phyloP scores from a whole-genome alignment of 2,329 filamentous ascomycete species.

The Arachnomyces sp. region DNA sequence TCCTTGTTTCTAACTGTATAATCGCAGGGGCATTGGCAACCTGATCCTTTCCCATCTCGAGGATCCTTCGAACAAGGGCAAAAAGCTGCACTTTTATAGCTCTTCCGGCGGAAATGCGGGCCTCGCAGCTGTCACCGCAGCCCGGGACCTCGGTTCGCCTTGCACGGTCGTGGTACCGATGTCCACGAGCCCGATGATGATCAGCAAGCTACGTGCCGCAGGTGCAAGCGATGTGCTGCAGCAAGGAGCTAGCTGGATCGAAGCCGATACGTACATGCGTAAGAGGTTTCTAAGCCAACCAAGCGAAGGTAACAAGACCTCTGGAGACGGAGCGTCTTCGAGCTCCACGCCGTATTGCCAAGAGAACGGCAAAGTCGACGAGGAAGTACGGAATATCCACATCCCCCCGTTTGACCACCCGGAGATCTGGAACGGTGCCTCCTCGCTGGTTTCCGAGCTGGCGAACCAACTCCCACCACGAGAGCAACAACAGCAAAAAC shows the following conservation, averaged over 20 bases:
- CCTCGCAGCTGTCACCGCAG: constrained; percentile 66
- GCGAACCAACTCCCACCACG: constrained; percentile 24
- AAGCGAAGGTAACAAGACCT: neutral
- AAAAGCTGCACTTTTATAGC: constrained; percentile 61
- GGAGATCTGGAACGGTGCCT: constrained; percentile 29
- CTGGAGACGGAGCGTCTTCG: neutral
- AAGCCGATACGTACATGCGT: constrained; percentile 60
- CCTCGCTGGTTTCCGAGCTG: constrained; percentile 30
- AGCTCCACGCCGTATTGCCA: too few species aligned
- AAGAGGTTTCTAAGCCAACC: constrained; percentile 34
- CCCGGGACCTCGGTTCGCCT: constrained; percentile 52
- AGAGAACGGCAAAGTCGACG: neutral
- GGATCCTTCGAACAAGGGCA: constrained; percentile 18
- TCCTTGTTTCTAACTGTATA: neutral
- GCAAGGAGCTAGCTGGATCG: constrained; percentile 58
- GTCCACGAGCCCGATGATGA: constrained; percentile 58
- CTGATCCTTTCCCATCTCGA: constrained; percentile 23
- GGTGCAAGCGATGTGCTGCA: constrained; percentile 59
- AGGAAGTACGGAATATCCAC: constrained; percentile 21
- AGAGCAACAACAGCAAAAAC: constrained; percentile 5
- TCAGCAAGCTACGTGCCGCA: constrained; percentile 57
- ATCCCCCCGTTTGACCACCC: constrained; percentile 33
- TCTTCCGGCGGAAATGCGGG: constrained; percentile 76
- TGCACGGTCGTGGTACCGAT: constrained; percentile 67
- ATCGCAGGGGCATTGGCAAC: constrained; percentile 30